A percentile compares a stretch with the other conserved stretches of the same genome.
Evolutionary conservation across 352 stramenopile genomes (phyloP).

Genomic region (Phytophthora multivora): DNA sequence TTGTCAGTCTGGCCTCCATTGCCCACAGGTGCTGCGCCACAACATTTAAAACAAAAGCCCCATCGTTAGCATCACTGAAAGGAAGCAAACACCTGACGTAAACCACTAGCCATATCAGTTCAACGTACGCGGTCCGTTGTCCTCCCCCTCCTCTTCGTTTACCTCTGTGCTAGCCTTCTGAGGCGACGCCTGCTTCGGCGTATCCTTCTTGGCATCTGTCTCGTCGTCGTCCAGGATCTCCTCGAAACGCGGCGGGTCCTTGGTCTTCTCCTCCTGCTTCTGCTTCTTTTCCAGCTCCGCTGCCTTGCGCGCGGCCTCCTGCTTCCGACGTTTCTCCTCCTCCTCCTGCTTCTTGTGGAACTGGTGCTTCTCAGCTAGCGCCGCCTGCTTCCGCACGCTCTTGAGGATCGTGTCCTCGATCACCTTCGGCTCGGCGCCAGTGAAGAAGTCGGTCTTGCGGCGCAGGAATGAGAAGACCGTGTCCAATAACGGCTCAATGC

Average conservation of each 20-base stretch:
- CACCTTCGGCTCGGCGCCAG: conserved; percentile 79
- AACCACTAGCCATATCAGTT: conserved; percentile 1
- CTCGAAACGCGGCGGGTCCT: conserved; percentile 68
- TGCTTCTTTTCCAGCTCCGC: conserved; percentile 61
- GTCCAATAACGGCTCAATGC: conserved; percentile 98
- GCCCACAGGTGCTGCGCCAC: conserved; percentile 71
- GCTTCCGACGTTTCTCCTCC: conserved; percentile 82
- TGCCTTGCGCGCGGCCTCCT: conserved; percentile 47
- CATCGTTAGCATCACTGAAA: conserved; percentile 13
- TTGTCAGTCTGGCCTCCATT: conserved; percentile 93
- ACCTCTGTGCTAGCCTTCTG: conserved; percentile 28
- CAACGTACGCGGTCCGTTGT: conserved; percentile 63
- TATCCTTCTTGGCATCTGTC: conserved; percentile 33
- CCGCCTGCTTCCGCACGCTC: conserved; percentile 92
- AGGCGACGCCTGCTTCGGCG: conserved; percentile 16
- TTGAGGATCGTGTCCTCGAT: conserved; percentile 89
- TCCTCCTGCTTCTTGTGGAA: conserved; percentile 79
- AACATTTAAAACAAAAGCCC: conserved; percentile 8
- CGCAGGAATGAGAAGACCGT: conserved; percentile 98
- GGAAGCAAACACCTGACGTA: neutral
- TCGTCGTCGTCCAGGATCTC: conserved; percentile 76
- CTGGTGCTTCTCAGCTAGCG: conserved; percentile 83
- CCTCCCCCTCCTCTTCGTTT: conserved; percentile 65
- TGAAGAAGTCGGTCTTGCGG: conserved; percentile 99
- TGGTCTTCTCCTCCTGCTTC: conserved; percentile 42